Evolutionary conservation across 2,329 filamentous ascomycete genomes (phyloP).

Genomic region (Cercospora sojina): DNA sequence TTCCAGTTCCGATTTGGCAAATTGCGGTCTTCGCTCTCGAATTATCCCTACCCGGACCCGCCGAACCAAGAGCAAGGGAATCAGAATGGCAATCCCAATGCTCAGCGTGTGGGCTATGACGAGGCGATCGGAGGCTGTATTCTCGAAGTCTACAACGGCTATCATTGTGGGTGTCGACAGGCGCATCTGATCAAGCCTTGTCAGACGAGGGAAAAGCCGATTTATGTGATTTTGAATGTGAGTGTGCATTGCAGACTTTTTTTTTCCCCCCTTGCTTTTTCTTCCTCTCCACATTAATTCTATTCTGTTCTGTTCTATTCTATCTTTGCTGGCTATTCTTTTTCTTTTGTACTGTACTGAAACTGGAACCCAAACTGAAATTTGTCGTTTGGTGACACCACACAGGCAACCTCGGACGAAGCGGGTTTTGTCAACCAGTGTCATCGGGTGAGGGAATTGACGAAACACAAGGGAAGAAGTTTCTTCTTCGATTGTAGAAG

Average conservation of each 20-base stretch:
- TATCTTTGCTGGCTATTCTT: too few species aligned
- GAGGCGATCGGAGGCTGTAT: background rate
- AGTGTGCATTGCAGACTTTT: too few species aligned
- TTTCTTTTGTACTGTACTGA: background rate
- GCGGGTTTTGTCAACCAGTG: background rate
- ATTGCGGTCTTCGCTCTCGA: background rate
- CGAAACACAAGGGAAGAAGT: background rate
- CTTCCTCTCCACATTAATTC: too few species aligned
- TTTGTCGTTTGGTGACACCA: too few species aligned
- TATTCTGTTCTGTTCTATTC: too few species aligned
- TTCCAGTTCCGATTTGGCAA: background rate
- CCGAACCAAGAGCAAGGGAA: too few species aligned
- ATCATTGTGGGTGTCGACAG: background rate
- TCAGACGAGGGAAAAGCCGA: background rate
- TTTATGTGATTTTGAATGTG: constrained; percentile 8
- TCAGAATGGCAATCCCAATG: background rate
- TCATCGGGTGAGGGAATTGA: background rate
- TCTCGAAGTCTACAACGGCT: background rate
- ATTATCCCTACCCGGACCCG: background rate
- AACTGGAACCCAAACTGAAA: too few species aligned
- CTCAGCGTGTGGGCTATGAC: background rate
- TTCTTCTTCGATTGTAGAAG: constrained; percentile 2
- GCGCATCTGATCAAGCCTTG: background rate
- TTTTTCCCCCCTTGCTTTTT: too few species aligned
- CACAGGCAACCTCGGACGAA: background rate